These are phyloP conservation scores for Candida pseudoglaebosa DNA, from an alignment of 805 yeast species.

Conservation along the genomic window DNA sequence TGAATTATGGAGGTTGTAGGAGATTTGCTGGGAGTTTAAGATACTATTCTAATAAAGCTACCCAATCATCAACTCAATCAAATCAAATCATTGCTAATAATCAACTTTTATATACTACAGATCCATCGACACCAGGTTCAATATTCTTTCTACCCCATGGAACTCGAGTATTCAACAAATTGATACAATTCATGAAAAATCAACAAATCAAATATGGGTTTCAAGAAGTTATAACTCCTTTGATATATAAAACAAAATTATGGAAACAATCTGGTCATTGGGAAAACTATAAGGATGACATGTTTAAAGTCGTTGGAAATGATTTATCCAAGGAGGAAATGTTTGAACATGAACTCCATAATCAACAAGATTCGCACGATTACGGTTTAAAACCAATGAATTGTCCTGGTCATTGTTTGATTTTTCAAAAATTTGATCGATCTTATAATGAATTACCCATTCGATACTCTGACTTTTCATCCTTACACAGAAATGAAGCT, in stretches of 20 bases:
- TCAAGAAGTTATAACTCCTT: conserved; percentile 88
- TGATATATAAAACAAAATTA: conserved; percentile 73
- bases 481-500: conserved; percentile 90
- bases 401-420: conserved; percentile 91
- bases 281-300: conserved; percentile 90
- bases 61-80: conserved; percentile 29
- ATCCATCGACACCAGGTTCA: conserved; percentile 84
- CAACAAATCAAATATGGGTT: conserved; percentile 82
- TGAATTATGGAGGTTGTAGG: background rate
- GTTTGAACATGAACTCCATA: conserved; percentile 10
- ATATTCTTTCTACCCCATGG: conserved; percentile 93
- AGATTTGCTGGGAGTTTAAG: background rate
- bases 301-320: conserved; percentile 80
- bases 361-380: conserved; percentile 21
- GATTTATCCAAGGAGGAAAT: conserved; percentile 29
- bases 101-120: conserved; percentile 77
- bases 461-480: conserved; percentile 82
- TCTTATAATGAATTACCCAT: conserved; percentile 86
- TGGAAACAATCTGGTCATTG: conserved; percentile 96
- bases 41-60: background rate
- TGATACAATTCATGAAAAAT: conserved; percentile 76
- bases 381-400: conserved; percentile 94
- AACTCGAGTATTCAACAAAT: conserved; percentile 74
- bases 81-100: conserved; percentile 50
- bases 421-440: conserved; percentile 70